phyloP scores from a whole-genome alignment of 495 filamentous ascomycete genomes.

The Lasiosphaeriaceae sp. region DNA sequence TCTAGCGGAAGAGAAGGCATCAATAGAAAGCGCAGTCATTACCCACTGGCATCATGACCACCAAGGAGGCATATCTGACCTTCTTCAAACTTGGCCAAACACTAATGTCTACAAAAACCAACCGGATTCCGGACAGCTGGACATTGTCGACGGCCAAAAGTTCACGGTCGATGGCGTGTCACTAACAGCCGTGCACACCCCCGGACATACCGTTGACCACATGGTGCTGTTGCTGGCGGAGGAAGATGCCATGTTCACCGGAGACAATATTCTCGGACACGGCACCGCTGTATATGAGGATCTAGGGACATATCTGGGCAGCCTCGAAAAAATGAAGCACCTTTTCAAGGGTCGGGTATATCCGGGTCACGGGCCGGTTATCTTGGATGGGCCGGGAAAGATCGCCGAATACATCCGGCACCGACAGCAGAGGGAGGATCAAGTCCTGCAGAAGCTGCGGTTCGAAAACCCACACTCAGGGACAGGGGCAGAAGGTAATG shows the following conservation, averaged over 20 bases:
- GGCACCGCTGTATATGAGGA: slow-evolving; percentile 93
- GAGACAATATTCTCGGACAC: slow-evolving; percentile 91
- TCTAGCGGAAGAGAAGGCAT: slow-evolving; percentile 61
- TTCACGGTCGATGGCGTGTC: slow-evolving; percentile 76
- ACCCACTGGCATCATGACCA: slow-evolving; percentile 95
- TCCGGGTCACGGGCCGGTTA: slow-evolving; percentile 79
- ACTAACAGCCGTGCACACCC: slow-evolving; percentile 69
- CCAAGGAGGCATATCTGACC: slow-evolving; percentile 64
- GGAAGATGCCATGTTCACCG: slow-evolving; percentile 86
- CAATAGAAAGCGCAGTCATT: slow-evolving; percentile 61
- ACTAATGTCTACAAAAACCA: slow-evolving; percentile 52
- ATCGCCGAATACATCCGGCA: slow-evolving; percentile 81
- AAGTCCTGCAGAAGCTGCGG: slow-evolving; percentile 68
- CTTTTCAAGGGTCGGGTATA: slow-evolving; percentile 70
- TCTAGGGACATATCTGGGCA: slow-evolving; percentile 66
- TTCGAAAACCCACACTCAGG: slow-evolving; percentile 20
- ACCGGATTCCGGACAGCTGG: slow-evolving; percentile 43
- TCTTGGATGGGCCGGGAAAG: slow-evolving; percentile 61
- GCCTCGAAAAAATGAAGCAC: slow-evolving; percentile 64
- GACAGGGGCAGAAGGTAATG: slow-evolving; percentile 35
- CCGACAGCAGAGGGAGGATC: slow-evolving; percentile 71
- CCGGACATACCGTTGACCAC: slow-evolving; percentile 86
- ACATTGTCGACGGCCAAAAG: slow-evolving; percentile 65
- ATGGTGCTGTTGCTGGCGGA: slow-evolving; percentile 70
- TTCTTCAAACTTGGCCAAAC: slow-evolving; percentile 57